Conservation (phyloP, 306 rosid species). For the Parietaria judaica region DNA sequence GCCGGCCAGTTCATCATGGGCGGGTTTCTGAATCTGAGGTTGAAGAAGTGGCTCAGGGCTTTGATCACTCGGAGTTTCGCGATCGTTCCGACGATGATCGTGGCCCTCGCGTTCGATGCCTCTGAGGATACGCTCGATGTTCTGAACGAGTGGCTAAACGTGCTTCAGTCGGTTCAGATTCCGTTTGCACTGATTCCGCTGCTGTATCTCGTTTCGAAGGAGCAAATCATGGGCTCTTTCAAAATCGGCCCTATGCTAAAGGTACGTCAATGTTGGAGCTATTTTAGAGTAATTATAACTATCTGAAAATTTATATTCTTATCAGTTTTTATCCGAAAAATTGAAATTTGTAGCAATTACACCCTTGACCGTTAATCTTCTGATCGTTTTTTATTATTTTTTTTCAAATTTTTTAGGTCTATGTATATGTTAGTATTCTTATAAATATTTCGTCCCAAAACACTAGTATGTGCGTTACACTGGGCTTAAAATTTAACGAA, state of each 20-base stretch:
- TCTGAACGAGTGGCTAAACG: constrained; percentile 94
- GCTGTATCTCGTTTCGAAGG: constrained; percentile 87
- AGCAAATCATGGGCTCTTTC: constrained; percentile 85
- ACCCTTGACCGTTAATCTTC: no score
- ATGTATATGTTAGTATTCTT: no score
- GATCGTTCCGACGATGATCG: constrained; percentile 74
- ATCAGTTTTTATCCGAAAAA: no score
- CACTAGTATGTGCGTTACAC: no score
- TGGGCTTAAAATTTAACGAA: no score
- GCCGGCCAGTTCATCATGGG: constrained; percentile 99
- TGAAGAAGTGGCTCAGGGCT: constrained; percentile 92
- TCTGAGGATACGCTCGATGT: constrained; percentile 62
- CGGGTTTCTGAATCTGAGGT: constrained; percentile 72
- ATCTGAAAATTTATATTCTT: no score
- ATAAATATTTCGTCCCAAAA: no score
- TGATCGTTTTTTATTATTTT: no score
- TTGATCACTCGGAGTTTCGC: constrained; percentile 86
- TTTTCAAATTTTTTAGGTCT: no score
- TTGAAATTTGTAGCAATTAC: no score
- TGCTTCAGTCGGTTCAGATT: constrained; percentile 92
- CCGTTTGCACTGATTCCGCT: constrained; percentile 97
- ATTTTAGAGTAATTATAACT: no score
- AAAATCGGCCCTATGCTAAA: constrained; percentile 66
- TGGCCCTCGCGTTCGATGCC: constrained; percentile 74
- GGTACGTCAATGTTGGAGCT: constrained; percentile 28